Evolutionary conservation across 2,329 filamentous ascomycete species (phyloP), one percentile per base, ranked within the genome.

Genomic region (Botrytis aclada): DNA sequence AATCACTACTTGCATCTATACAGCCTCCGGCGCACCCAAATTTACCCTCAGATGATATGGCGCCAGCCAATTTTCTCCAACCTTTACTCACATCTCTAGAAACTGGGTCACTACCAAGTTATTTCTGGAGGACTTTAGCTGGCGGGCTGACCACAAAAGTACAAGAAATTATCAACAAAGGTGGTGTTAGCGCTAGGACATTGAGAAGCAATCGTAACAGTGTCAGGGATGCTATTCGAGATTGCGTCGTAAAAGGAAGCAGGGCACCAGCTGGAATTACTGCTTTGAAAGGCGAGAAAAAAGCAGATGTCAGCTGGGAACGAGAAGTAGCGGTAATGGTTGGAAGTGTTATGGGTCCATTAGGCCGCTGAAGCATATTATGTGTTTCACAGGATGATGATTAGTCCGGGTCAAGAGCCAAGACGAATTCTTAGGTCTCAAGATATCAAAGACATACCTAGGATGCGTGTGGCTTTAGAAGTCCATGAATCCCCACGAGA

Each of bases 301-400:
- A 83, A 20, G 84, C 84, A 75, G 83, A 81, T 75, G 85, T 84
- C 10, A 87, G 85, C 72, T 98, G 94, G 93, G 95, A 98, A 79
- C 88, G 95, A 56, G 96, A 98, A 83, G 92, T 95, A 65, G 94
- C 95, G 1, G 95, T 98, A 65, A 98, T 98, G 95, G 92, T 97
- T 60, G 92, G 93, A 70, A 93, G 93, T 78, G 89, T 98, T 9
- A 86, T 94, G 56, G 80, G 80, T 6, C 72, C 75, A 45, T 73
- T 81, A 62, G 80, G 80, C 4, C 78, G 79, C 56, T 81, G 75
- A 79, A 56, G n/a, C n/a, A 43, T 41, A 41, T 20, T n/a, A 56
- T 12, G 0, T 29, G 1, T 56, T 41, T n/a, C 9, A n/a, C 18
- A 29, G 47, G 41, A 56, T 32, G 39, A 51, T 32, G 10, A 56